These are phyloP conservation scores for Petunia axillaris DNA, from an alignment of 257 asterid genomes.

Conservation along the genomic window DNA sequence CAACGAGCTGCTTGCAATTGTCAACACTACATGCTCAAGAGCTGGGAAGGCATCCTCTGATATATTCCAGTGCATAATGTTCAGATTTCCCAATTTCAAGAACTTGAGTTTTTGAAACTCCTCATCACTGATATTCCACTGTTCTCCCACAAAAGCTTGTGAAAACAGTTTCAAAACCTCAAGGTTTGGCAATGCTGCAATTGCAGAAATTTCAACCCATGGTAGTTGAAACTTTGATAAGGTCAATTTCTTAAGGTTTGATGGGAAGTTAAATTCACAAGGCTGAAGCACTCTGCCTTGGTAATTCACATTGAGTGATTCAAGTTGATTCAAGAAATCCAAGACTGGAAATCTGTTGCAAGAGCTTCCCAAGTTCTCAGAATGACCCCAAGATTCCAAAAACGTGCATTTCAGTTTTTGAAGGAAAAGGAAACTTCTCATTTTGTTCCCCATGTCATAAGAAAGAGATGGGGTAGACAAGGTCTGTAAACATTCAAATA, in stretches of 20 bases:
- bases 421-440: conserved; percentile 26
- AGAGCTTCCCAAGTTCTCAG: background rate
- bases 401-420: conserved; percentile 1
- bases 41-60: conserved; percentile 30
- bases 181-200: conserved; percentile 24
- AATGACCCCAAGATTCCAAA: background rate
- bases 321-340: conserved; percentile 10
- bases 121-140: conserved; percentile 16
- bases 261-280: conserved; percentile 20
- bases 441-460: background rate
- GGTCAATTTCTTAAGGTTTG: conserved; percentile 3
- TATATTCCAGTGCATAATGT: conserved; percentile 22
- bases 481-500: background rate
- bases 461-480: background rate
- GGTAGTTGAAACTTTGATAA: background rate
- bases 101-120: conserved; percentile 27
- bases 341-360: background rate
- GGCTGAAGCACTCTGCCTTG: no score
- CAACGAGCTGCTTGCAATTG: conserved; percentile 6
- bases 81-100: background rate
- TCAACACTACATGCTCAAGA: conserved; percentile 27
- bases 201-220: conserved; percentile 22
- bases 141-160: background rate
- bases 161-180: conserved; percentile 19
- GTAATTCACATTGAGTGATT: background rate